These are phyloP conservation scores for Claviceps quebecensis DNA, from an alignment of 2,329 filamentous ascomycete species.

Conservation along the genomic window DNA sequence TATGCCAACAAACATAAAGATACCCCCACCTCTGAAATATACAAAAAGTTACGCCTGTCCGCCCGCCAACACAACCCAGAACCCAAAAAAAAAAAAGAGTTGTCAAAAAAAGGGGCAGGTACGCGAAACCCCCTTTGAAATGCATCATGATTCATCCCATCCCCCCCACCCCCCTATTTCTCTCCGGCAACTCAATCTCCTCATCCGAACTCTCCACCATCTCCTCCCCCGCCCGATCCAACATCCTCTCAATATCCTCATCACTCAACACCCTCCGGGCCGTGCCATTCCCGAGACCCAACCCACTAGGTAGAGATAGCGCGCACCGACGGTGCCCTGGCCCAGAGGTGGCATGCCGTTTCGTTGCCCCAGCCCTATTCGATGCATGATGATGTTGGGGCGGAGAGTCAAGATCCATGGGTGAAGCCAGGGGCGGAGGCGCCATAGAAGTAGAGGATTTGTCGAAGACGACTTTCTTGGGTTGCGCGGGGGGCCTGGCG, in stretches of 20 bases:
- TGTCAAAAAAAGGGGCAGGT: too few species aligned
- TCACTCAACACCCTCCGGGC: conserved; percentile 29
- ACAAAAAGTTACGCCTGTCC: too few species aligned
- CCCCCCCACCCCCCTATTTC: conserved; percentile 8
- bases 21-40: too few species aligned
- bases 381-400: conserved; percentile 14
- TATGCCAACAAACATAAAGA: too few species aligned
- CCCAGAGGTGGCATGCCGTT: conserved; percentile 19
- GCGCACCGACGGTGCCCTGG: conserved; percentile 28
- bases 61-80: too few species aligned
- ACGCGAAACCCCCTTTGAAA: too few species aligned
- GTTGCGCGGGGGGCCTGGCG: conserved; percentile 27
- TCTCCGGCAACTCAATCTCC: conserved; percentile 37
- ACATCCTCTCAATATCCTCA: conserved; percentile 44
- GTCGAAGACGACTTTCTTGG: conserved; percentile 35
- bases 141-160: too few species aligned
- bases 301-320: conserved; percentile 35
- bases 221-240: conserved; percentile 37
- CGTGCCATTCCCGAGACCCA: conserved; percentile 27
- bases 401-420: conserved; percentile 33
- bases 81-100: too few species aligned
- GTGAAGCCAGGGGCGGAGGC: conserved; percentile 20
- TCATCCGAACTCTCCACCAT: conserved; percentile 41
- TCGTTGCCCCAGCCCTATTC: conserved; percentile 23
- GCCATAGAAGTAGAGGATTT: conserved; percentile 25